Base-by-base conservation (phyloP, 768 basidiomycete species). In the Leccinum truebloodii region DNA sequence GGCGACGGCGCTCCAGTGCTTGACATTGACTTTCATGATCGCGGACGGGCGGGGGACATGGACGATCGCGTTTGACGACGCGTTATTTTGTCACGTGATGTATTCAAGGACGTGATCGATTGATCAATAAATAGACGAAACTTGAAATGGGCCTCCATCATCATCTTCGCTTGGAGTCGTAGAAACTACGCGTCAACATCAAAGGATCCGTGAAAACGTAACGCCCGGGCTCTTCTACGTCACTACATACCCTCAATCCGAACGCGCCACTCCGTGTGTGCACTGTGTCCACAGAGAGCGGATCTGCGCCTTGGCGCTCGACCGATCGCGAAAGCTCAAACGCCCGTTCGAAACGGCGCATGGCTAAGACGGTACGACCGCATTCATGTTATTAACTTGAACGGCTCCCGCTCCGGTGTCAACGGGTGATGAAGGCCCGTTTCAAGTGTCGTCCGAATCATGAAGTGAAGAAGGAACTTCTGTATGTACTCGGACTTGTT, bases 1-100 rank as follows among this genome's bases (percentile, higher is more conserved):
- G 0, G 93, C 94, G 44, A 96, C 89, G 3, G 90, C 90, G 73
- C 92, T 86, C 89, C 91, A 94, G 66, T 85, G 83, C 71, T 94
- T 94, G 63, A 96, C 79, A 41, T 76, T 85, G 20, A 95, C 86
- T 71, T 89, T 94, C 93, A 95, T 68, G 41, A 41, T 41, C 18
- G 37, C 37, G 16, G 7, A 39, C 37, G 16, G 6, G 37, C 37
- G 37, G 37, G 37, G 37, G 16, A 39, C 37, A 39, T 41, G 41
- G 9, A 18, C 4, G 41, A 44, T 44, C 41, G 41, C 41, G 41
- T 41, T 41, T 41, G 18, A 41, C 18, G 18, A 41, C 18, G 41
- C 41, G 41, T 41, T 18, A n/a, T 9, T 20, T 20, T 46, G 44
- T 46, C 44, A 46, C 44, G 44, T 46, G 44, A 44, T 44, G 35